These are phyloP conservation scores for Actinomortierella wolfii DNA, from an alignment of 371 early-diverging fungal genomes.

Conservation along the genomic window DNA sequence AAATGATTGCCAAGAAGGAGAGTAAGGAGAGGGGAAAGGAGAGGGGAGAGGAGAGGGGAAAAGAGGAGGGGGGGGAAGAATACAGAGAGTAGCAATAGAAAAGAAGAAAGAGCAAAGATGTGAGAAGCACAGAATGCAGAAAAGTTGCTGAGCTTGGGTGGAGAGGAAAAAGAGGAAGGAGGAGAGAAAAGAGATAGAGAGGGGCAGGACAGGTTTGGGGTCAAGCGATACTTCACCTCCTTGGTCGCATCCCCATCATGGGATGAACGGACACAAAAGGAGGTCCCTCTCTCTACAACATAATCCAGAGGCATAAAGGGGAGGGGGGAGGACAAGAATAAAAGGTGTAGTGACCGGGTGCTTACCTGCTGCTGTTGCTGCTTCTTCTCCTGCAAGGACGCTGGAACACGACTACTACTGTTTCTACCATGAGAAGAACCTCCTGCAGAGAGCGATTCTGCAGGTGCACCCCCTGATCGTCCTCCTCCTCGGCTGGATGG, in stretches of 20 bases:
- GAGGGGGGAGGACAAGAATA: no score
- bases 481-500: no score
- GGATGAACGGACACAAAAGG: no score
- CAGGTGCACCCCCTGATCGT: no score
- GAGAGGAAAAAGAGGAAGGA: conserved; percentile 20
- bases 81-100: not conserved
- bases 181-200: conserved; percentile 20
- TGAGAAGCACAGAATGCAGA: not conserved
- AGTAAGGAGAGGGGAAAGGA: conserved; percentile 1
- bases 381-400: not conserved
- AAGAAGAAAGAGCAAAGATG: not conserved
- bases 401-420: no score
- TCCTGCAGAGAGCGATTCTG: no score
- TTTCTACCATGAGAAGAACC: no score
- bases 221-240: no score
- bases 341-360: no score
- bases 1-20: not conserved
- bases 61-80: conserved; percentile 4
- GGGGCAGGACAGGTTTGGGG: conserved; percentile 9
- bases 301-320: no score
- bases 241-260: no score
- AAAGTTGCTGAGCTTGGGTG: not conserved
- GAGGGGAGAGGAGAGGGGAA: not conserved
- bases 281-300: no score
- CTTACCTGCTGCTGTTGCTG: not conserved